These are phyloP conservation scores for Vachellia pachyceras DNA, from an alignment of 306 rosid genomes.

Conservation along the genomic window DNA sequence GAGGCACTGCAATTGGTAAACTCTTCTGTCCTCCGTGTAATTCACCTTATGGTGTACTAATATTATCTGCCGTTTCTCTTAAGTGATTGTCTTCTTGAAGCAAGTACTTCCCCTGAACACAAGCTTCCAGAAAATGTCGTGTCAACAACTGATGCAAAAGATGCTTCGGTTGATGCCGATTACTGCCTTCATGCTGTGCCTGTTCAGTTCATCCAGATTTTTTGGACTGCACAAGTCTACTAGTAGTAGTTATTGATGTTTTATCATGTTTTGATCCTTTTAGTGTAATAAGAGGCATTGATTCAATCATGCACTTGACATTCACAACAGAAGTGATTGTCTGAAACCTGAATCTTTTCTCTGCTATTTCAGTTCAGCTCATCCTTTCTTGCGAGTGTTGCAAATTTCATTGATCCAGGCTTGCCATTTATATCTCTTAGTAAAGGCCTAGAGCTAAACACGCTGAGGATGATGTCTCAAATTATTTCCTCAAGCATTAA, in stretches of 20 bases:
- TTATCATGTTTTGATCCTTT: neutral
- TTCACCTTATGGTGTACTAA: constrained; percentile 4
- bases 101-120: constrained; percentile 80
- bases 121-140: constrained; percentile 75
- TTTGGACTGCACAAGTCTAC: neutral
- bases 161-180: constrained; percentile 77
- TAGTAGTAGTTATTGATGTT: constrained; percentile 1
- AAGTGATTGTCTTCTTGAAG: constrained; percentile 47
- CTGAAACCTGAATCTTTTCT: constrained; percentile 36
- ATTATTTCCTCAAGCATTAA: constrained; percentile 82
- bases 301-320: neutral
- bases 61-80: constrained; percentile 21
- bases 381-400: constrained; percentile 73
- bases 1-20: constrained; percentile 66
- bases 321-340: constrained; percentile 1
- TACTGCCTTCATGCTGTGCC: constrained; percentile 93
- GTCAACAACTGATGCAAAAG: constrained; percentile 87
- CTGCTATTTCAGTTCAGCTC: constrained; percentile 77
- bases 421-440: constrained; percentile 92
- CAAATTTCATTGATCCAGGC: constrained; percentile 84
- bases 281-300: constrained; percentile 12
- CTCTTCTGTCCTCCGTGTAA: constrained; percentile 17
- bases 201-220: constrained; percentile 71
- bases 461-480: constrained; percentile 94
- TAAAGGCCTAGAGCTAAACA: constrained; percentile 89